phyloP scores from a whole-genome alignment of 768 basidiomycete genomes.

The Wakefieldia striispora region DNA sequence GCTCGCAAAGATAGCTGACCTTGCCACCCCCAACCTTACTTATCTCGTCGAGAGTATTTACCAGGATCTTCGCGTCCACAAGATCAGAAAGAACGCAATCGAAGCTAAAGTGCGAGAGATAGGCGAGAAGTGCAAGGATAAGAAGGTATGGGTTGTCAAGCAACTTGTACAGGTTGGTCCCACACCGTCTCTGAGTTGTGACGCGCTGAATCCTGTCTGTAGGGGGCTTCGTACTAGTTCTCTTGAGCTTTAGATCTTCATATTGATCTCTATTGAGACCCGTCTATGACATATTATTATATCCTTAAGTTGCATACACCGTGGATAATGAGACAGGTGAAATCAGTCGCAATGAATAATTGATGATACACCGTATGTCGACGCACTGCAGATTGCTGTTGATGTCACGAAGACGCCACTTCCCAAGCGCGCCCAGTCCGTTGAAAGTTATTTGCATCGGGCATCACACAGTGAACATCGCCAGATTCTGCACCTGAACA shows the following conservation, averaged over 20 bases:
- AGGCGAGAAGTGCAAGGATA: conserved; percentile 69
- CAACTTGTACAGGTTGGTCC: conserved; percentile 11
- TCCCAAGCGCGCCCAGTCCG: conserved; percentile 35
- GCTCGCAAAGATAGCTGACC: conserved; percentile 56
- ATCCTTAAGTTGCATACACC: conserved; percentile 2
- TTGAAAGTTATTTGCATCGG: conserved; percentile 28
- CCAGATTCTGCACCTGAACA: conserved; percentile 44
- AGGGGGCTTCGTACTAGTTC: conserved; percentile 7
- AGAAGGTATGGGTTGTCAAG: conserved; percentile 74
- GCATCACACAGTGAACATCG: conserved; percentile 36
- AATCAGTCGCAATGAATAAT: background rate
- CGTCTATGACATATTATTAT: conserved; percentile 5
- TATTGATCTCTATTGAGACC: conserved; percentile 4
- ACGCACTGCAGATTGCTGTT: background rate
- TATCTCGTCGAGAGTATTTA: conserved; percentile 73
- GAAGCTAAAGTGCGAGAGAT: conserved; percentile 80
- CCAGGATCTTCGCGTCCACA: conserved; percentile 63
- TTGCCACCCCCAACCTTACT: conserved; percentile 60
- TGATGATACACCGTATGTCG: background rate
- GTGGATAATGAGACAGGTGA: conserved; percentile 1
- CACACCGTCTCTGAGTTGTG: background rate
- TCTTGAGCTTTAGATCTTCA: conserved; percentile 4
- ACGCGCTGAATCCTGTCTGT: background rate
- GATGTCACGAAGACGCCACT: conserved; percentile 32
- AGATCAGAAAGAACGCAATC: conserved; percentile 81